A percentile compares a stretch with the other conserved stretches of the same genome.
phyloP scores from a whole-genome alignment of 257 asterid genomes.

The Cordia subcordata region DNA sequence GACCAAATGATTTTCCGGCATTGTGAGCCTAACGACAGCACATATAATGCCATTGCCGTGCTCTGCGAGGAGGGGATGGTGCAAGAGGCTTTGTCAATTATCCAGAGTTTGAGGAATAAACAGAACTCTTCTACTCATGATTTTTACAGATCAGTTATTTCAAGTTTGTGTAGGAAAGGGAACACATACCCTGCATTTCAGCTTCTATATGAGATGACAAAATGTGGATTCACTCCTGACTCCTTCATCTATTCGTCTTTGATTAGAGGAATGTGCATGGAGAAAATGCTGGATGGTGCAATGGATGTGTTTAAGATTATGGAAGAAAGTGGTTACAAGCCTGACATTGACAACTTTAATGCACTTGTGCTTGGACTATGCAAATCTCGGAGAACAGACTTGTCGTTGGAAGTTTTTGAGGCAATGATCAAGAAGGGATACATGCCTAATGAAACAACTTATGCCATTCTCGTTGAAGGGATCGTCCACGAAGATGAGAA shows the following conservation, averaged over 20 bases:
- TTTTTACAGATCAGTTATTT: slow-evolving; percentile 52
- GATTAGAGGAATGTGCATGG: slow-evolving; percentile 76
- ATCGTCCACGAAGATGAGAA: slow-evolving; percentile 57
- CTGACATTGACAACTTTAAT: slow-evolving; percentile 57
- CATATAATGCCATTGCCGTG: slow-evolving; percentile 66
- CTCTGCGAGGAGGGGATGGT: slow-evolving; percentile 69
- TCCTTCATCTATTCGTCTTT: slow-evolving; percentile 70
- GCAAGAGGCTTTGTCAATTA: slow-evolving; percentile 59
- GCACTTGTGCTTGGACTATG: slow-evolving; percentile 82
- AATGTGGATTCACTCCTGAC: slow-evolving; percentile 61
- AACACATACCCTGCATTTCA: slow-evolving; percentile 69
- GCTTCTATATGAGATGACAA: slow-evolving; percentile 54
- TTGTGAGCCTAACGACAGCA: slow-evolving; percentile 68
- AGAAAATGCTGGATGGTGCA: slow-evolving; percentile 70
- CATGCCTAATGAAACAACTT: slow-evolving; percentile 72
- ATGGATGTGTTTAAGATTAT: slow-evolving; percentile 47
- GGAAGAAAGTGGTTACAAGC: slow-evolving; percentile 55
- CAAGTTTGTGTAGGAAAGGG: slow-evolving; percentile 68
- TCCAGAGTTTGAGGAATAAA: slow-evolving; percentile 53
- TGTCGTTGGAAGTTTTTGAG: slow-evolving; percentile 51
- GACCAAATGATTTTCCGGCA: slow-evolving; percentile 52
- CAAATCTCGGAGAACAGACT: slow-evolving; percentile 65
- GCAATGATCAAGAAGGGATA: slow-evolving; percentile 61
- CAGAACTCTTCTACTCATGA: slow-evolving; percentile 43
- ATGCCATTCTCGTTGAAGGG: slow-evolving; percentile 71